Conservation (phyloP, 2,329 filamentous ascomycete genomes). For the Colletotrichum tamarilloi region DNA sequence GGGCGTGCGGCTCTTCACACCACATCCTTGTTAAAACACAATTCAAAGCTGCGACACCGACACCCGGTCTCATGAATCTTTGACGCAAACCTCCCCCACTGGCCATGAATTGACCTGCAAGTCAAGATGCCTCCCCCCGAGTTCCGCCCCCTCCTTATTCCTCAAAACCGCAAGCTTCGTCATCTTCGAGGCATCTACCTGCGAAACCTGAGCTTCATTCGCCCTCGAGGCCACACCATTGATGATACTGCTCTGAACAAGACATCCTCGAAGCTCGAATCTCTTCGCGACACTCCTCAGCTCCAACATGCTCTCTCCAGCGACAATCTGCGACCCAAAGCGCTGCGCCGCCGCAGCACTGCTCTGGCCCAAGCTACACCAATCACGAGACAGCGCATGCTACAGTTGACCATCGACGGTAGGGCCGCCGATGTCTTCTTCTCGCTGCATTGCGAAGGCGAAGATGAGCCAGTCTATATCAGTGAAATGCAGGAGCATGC, state of each 20-base stretch:
- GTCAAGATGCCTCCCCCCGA: constrained; percentile 37
- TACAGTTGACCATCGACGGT: constrained; percentile 78
- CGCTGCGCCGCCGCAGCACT: constrained; percentile 61
- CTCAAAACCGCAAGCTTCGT: constrained; percentile 87
- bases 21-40: neutral
- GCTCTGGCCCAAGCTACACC: constrained; percentile 60
- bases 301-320: constrained; percentile 68
- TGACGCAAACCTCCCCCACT: neutral
- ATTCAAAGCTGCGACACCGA: neutral
- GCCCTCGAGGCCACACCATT: constrained; percentile 69
- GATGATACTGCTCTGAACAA: constrained; percentile 81
- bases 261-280: constrained; percentile 73
- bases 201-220: constrained; percentile 81
- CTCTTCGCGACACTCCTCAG: constrained; percentile 58
- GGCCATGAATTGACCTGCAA: constrained; percentile 30
- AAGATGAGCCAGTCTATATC: constrained; percentile 84
- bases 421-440: constrained; percentile 91
- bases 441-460: constrained; percentile 76
- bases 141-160: constrained; percentile 62
- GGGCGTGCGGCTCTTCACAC: neutral
- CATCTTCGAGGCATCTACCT: constrained; percentile 89
- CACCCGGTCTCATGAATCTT: neutral
- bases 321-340: constrained; percentile 56
- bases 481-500: constrained; percentile 83
- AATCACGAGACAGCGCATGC: constrained; percentile 73